These are phyloP conservation scores for Baorangia bicolor DNA, from an alignment of 768 basidiomycete genomes.

Conservation along the genomic window DNA sequence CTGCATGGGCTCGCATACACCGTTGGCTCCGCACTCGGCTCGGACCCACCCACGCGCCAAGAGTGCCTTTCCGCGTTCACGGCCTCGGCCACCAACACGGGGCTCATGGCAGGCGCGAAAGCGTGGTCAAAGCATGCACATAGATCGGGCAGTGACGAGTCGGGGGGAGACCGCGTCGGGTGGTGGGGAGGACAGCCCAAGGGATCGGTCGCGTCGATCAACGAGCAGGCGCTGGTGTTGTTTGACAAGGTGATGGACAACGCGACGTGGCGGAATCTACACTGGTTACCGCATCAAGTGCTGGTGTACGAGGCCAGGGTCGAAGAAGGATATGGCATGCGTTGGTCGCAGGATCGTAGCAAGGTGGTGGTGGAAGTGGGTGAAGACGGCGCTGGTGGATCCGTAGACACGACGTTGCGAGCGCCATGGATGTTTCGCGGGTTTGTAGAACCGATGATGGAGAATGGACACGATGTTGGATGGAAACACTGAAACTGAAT, in stretches of 20 bases:
- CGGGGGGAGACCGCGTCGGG: conserved; percentile 29
- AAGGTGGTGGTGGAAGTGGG: not conserved
- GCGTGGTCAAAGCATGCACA: conserved; percentile 70
- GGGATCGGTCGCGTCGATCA: conserved; percentile 52
- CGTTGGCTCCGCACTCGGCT: conserved; percentile 54
- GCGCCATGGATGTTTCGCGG: conserved; percentile 58
- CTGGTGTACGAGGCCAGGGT: conserved; percentile 63
- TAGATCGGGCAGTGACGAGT: conserved; percentile 37
- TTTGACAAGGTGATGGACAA: conserved; percentile 53
- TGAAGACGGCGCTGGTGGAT: not conserved
- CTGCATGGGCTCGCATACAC: conserved; percentile 58
- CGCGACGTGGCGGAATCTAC: conserved; percentile 62
- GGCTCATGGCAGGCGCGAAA: conserved; percentile 57
- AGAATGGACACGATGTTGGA: conserved; percentile 59
- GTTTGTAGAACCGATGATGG: conserved; percentile 68
- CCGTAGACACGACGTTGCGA: not conserved
- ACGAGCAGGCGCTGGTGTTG: conserved; percentile 48
- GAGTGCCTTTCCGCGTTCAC: conserved; percentile 53
- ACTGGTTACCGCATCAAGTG: conserved; percentile 62
- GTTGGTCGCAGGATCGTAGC: conserved; percentile 55
- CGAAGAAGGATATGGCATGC: conserved; percentile 62
- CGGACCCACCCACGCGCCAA: conserved; percentile 47
- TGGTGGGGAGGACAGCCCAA: conserved; percentile 59
- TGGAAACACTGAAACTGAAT: conserved; percentile 48
- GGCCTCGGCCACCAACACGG: conserved; percentile 43